phyloP scores from a whole-genome alignment of 768 basidiomycete genomes.

The Hortiboletus campestris region DNA sequence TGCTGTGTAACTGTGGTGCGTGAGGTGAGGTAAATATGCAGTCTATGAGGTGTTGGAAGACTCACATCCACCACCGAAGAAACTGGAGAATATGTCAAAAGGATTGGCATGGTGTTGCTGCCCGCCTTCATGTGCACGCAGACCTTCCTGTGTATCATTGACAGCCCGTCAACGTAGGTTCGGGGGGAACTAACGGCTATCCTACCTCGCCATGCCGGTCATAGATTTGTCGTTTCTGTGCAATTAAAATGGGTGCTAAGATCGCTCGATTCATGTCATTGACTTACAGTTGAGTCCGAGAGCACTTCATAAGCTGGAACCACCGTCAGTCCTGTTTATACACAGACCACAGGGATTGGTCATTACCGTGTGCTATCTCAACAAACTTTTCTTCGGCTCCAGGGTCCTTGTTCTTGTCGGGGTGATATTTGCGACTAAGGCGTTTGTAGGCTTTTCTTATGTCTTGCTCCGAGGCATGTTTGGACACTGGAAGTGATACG shows the following conservation, averaged over 20 bases:
- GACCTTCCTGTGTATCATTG: constrained; percentile 61
- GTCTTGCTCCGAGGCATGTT: constrained; percentile 81
- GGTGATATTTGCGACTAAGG: constrained; percentile 85
- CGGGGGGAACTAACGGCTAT: constrained; percentile 6
- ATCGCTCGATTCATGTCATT: background rate
- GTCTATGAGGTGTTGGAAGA: constrained; percentile 11
- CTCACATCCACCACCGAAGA: constrained; percentile 84
- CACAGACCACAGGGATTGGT: background rate
- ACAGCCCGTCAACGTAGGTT: constrained; percentile 6
- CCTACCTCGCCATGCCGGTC: constrained; percentile 86
- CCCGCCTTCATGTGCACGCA: constrained; percentile 90
- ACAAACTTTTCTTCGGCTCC: constrained; percentile 85
- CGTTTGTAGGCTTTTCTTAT: constrained; percentile 91
- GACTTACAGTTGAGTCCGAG: constrained; percentile 72
- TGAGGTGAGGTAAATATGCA: background rate
- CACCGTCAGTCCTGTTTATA: constrained; percentile 4
- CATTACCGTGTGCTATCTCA: constrained; percentile 82
- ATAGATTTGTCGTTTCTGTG: constrained; percentile 88
- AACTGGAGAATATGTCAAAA: constrained; percentile 90
- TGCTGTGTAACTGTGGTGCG: constrained; percentile 22
- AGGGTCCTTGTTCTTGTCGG: constrained; percentile 91
- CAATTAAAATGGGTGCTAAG: background rate
- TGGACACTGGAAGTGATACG: constrained; percentile 47
- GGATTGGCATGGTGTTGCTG: constrained; percentile 75
- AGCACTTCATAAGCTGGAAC: constrained; percentile 87